Conservation (phyloP, 441 rosid species). For the Aquilaria agallochum region DNA sequence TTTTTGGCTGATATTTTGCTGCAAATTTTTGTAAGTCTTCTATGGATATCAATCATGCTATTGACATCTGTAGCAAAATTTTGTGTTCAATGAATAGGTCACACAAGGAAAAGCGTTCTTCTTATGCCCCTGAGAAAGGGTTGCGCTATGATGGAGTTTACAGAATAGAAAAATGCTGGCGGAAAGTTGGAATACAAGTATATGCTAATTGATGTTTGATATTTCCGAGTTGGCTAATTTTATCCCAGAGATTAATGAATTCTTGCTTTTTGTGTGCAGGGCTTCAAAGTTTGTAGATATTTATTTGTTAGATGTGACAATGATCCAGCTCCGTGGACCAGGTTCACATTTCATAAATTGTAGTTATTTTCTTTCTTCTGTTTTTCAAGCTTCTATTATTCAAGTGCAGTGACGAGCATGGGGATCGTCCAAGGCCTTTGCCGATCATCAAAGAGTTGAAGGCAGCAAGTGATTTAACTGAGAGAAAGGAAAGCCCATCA, state of each 20-base stretch:
- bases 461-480: conserved; percentile 39
- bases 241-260: neutral
- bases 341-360: conserved; percentile 25
- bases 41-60: too few species aligned
- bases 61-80: too few species aligned
- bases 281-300: conserved; percentile 53
- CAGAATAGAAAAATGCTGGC: conserved; percentile 66
- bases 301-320: conserved; percentile 72
- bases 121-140: conserved; percentile 58
- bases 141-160: conserved; percentile 64
- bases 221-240: neutral
- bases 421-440: conserved; percentile 64
- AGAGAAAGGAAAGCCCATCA: conserved; percentile 46
- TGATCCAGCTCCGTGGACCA: conserved; percentile 76
- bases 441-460: conserved; percentile 47
- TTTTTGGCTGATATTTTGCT: too few species aligned
- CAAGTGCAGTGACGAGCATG: conserved; percentile 48
- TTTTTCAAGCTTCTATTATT: neutral
- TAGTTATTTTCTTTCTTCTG: conserved; percentile 1
- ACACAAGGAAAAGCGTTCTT: conserved; percentile 57
- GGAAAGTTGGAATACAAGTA: conserved; percentile 59
- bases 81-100: conserved; percentile 27
- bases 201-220: neutral
- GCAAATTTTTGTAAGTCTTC: too few species aligned
- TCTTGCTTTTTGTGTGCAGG: conserved; percentile 26